Evolutionary conservation across 371 early-diverging fungal genomes (phyloP).

Genomic region (Rhizomucor miehei): DNA sequence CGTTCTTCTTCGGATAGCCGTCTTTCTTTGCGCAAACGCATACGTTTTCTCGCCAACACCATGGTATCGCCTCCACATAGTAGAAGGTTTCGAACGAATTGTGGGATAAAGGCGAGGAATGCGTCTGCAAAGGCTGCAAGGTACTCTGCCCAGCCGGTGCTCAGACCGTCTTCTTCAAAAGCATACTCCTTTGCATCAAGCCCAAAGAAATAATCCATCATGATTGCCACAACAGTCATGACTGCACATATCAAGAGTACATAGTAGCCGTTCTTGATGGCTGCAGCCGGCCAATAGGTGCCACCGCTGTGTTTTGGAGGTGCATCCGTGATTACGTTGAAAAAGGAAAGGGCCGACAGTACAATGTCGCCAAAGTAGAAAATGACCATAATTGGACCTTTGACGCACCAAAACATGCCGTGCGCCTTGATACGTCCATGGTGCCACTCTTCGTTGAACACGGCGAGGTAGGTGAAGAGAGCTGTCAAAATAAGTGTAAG

Average conservation of each 20-base stretch:
- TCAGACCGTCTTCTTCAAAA: slow-evolving; percentile 3
- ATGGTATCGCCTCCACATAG: slow-evolving; percentile 43
- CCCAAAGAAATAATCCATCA: slow-evolving; percentile 45
- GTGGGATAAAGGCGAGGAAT: slow-evolving; percentile 41
- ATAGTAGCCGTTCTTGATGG: slow-evolving; percentile 42
- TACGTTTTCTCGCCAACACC: slow-evolving; percentile 37
- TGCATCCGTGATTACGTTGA: slow-evolving; percentile 33
- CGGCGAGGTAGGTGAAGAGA: slow-evolving; percentile 42
- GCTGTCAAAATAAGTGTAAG: slow-evolving; percentile 43
- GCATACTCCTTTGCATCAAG: slow-evolving; percentile 9
- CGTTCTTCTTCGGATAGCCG: too few species aligned
- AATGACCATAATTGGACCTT: slow-evolving; percentile 47
- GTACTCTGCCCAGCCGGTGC: slow-evolving; percentile 16
- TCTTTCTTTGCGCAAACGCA: background rate
- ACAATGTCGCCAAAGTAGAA: slow-evolving; percentile 46
- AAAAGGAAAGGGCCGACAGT: slow-evolving; percentile 22
- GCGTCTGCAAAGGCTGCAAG: slow-evolving; percentile 35
- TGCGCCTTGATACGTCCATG: slow-evolving; percentile 37
- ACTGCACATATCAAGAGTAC: slow-evolving; percentile 37
- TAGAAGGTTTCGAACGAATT: slow-evolving; percentile 37
- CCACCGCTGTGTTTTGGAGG: slow-evolving; percentile 22
- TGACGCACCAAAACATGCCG: slow-evolving; percentile 56
- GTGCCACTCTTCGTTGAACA: slow-evolving; percentile 41
- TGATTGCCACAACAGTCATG: slow-evolving; percentile 32
- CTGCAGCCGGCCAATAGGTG: slow-evolving; percentile 37